Evolutionary conservation across 139 green algal genomes (phyloP).

Genomic region (Picochlorum sp.): DNA sequence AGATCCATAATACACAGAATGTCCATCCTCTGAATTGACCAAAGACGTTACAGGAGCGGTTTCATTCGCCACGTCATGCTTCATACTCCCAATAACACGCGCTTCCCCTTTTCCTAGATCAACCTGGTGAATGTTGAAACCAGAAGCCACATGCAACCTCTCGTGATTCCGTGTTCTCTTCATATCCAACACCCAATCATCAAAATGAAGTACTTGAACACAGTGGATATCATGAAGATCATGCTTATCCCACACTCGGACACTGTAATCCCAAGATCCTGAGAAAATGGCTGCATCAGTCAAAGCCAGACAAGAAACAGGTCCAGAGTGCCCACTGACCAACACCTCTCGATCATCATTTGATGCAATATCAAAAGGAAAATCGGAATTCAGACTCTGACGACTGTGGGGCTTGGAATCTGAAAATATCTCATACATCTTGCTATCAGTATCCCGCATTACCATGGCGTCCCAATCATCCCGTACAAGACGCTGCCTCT

Average conservation of each 20-base stretch:
- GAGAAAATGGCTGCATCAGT: constrained; percentile 11
- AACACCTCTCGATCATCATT: constrained; percentile 14
- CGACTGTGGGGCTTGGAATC: too few relatives aligned
- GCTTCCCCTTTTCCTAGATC: constrained; percentile 6
- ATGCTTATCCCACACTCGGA: constrained; percentile 39
- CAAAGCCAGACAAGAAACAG: constrained; percentile 44
- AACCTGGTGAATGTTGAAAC: neutral
- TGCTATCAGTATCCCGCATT: too few relatives aligned
- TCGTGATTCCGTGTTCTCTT: neutral
- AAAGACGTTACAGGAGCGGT: constrained; percentile 22
- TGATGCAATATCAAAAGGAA: neutral
- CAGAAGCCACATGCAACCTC: constrained; percentile 16
- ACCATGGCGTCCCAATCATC: too few relatives aligned
- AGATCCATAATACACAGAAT: constrained; percentile 43
- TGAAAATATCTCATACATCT: too few relatives aligned
- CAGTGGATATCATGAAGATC: constrained; percentile 12
- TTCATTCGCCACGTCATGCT: neutral
- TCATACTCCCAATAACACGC: neutral
- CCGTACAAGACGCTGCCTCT: too few relatives aligned
- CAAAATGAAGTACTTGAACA: constrained; percentile 35
- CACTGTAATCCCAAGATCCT: constrained; percentile 48
- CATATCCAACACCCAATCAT: constrained; percentile 57
- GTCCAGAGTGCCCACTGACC: constrained; percentile 46
- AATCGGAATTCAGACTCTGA: neutral
- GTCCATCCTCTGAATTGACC: constrained; percentile 38